Evolutionary conservation across 106 monocot genomes (phyloP).

Genomic region (Dioscorea zingiberensis): DNA sequence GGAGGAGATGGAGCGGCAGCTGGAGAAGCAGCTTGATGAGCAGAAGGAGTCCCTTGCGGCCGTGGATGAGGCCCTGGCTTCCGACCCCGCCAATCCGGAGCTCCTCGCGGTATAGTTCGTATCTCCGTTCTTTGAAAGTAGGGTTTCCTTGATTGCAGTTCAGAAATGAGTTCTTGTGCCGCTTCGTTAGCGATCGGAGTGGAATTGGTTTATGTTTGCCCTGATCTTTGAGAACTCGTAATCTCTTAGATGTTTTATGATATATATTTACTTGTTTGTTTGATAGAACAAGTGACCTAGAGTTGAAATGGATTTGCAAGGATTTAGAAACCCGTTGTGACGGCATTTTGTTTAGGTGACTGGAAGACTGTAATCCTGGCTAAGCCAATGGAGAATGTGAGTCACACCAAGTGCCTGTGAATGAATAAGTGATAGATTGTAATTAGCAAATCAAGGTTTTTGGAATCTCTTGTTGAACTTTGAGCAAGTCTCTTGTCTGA

Average conservation of each 20-base stretch:
- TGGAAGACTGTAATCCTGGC: no score
- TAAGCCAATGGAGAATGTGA: no score
- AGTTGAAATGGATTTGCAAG: background rate
- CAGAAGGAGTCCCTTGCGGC: constrained; percentile 59
- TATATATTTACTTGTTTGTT: background rate
- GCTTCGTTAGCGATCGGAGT: no score
- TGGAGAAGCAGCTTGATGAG: constrained; percentile 63
- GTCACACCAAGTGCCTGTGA: no score
- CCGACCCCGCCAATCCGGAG: constrained; percentile 59
- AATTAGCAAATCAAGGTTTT: no score
- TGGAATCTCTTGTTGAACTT: no score
- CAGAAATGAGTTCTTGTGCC: no score
- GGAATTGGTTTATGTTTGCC: background rate
- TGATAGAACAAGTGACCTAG: background rate
- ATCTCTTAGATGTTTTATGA: background rate
- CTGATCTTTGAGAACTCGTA: background rate
- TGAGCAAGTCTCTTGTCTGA: no score
- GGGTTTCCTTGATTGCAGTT: background rate
- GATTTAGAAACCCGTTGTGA: no score
- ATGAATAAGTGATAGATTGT: no score
- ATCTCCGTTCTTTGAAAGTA: background rate
- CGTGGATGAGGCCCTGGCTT: constrained; percentile 62
- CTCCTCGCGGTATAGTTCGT: constrained; percentile 37
- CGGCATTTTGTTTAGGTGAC: no score
- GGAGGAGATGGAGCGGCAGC: constrained; percentile 53